Conservation (phyloP, 1,139 yeast genomes). For the Debaryomyces coudertii region DNA sequence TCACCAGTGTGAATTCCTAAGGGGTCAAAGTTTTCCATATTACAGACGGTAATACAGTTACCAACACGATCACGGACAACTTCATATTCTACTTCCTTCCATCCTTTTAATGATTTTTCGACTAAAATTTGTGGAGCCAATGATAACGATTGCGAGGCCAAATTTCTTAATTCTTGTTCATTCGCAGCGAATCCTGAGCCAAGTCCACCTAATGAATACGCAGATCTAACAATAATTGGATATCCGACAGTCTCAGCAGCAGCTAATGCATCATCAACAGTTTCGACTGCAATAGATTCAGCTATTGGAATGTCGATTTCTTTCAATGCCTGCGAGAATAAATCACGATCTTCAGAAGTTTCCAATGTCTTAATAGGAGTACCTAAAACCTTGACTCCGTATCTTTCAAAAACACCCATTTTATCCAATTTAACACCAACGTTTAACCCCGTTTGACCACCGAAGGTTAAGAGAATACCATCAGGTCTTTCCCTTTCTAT, state of each 20-base stretch:
- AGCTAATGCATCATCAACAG: constrained; percentile 85
- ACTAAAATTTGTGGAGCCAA: constrained; percentile 93
- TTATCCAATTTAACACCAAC: constrained; percentile 94
- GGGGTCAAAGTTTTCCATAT: constrained; percentile 99
- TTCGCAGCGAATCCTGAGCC: constrained; percentile 97
- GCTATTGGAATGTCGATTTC: constrained; percentile 96
- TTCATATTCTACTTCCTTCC: constrained; percentile 99
- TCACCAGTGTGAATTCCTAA: constrained; percentile 98
- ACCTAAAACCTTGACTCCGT: constrained; percentile 92
- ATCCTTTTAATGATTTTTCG: constrained; percentile 95
- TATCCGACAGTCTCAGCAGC: constrained; percentile 90
- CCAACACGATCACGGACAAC: constrained; percentile 96
- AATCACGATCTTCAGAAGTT: constrained; percentile 96
- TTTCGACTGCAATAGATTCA: constrained; percentile 91
- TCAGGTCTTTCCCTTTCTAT: constrained; percentile 96
- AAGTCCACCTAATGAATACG: constrained; percentile 95
- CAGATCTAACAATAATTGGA: constrained; percentile 97
- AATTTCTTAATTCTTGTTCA: constrained; percentile 77
- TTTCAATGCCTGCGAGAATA: constrained; percentile 90
- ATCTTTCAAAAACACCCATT: constrained; percentile 90
- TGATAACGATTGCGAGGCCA: constrained; percentile 86
- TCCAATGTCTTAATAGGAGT: constrained; percentile 94
- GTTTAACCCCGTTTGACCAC: constrained; percentile 97
- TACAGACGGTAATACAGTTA: constrained; percentile 98
- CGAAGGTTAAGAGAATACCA: constrained; percentile 92